Evolutionary conservation across 352 stramenopile genomes (phyloP).

Genomic region (Phytophthora sp.): DNA sequence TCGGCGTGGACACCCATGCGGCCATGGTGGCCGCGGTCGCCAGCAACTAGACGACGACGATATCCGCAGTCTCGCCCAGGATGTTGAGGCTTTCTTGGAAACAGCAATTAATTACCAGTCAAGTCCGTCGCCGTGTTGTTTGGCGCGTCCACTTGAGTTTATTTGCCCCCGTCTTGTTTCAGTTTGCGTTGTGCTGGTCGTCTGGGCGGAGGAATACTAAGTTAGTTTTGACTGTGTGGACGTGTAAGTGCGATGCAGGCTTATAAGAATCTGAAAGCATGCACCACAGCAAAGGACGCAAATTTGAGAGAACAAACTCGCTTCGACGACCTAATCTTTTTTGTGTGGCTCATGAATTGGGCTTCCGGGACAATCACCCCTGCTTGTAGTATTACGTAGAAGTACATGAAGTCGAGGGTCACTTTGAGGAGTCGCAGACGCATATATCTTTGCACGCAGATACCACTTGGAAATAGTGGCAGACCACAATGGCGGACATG

Average conservation of each 20-base stretch:
- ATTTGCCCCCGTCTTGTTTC: slow-evolving; percentile 3
- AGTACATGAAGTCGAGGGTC: not conserved
- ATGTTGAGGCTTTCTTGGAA: slow-evolving; percentile 5
- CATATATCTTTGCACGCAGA: slow-evolving; percentile 29
- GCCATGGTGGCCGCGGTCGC: slow-evolving; percentile 92
- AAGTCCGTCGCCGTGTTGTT: slow-evolving; percentile 27
- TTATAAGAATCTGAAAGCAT: not conserved
- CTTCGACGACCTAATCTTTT: too few species aligned
- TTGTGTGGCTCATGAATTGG: too few species aligned
- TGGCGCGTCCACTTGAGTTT: slow-evolving; percentile 29
- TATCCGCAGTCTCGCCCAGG: not conserved
- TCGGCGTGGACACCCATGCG: slow-evolving; percentile 95
- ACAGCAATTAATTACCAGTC: slow-evolving; percentile 47
- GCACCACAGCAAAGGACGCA: slow-evolving; percentile 13
- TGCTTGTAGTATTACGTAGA: too few species aligned
- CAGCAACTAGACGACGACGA: slow-evolving; percentile 48
- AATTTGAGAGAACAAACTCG: slow-evolving; percentile 22
- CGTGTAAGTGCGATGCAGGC: not conserved
- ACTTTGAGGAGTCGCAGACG: slow-evolving; percentile 32
- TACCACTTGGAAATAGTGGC: too few species aligned
- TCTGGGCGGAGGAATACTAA: not conserved
- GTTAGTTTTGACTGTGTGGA: too few species aligned
- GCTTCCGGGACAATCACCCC: too few species aligned
- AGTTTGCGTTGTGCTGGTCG: not conserved
- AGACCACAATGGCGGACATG: slow-evolving; percentile 53